Evolutionary conservation across 306 rosid genomes (phyloP), one percentile per base, ranked within the genome.

Genomic region (Prunus padus): DNA sequence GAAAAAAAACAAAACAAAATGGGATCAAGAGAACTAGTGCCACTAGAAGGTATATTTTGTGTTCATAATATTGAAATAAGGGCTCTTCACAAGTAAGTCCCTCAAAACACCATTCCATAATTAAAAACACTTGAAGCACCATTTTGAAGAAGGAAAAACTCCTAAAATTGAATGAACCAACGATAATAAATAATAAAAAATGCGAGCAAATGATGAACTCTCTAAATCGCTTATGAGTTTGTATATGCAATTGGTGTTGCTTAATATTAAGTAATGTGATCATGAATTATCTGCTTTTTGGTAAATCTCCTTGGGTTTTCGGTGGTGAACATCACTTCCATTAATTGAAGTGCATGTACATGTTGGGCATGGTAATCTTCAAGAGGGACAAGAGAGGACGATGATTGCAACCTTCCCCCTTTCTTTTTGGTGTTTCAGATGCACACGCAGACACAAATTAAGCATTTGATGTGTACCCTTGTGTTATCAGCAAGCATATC

Each of bases 351-450:
- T 33, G 69, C 69, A 64, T 5, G 47, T 18, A n/a, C 11, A 22
- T 52, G n/a, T 30, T 28, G 69, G 26, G 47, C 47, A 19, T 33
- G 26, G 20, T 14, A 61, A 18, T 33, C 15, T 64, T 42, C 19
- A 66, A 37, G 30, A 66, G 18, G 37, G 18, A 66, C 42, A 72
- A 49, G 20, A 73, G 28, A 25, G 67, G 25, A 40, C 57, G 68
- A 73, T 73, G 77, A 73, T 73, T 45, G 59, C 69, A 44, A 20
- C 18, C 66, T 42, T 20, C 16, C 4, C 49, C 31, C 45, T 44
- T 12, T 56, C 46, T 12, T 73, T 73, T 73, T 26, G 44, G 73
- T 15, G 77, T 73, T 73, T 44, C 14, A 59, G 68, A 59, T 25
- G 56, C 77, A 33, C 59, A 73, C 77, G 68, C 33, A 44, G 57